Conservation (phyloP, 2,329 filamentous ascomycete species). For the Emmonsiellopsis sp. region DNA sequence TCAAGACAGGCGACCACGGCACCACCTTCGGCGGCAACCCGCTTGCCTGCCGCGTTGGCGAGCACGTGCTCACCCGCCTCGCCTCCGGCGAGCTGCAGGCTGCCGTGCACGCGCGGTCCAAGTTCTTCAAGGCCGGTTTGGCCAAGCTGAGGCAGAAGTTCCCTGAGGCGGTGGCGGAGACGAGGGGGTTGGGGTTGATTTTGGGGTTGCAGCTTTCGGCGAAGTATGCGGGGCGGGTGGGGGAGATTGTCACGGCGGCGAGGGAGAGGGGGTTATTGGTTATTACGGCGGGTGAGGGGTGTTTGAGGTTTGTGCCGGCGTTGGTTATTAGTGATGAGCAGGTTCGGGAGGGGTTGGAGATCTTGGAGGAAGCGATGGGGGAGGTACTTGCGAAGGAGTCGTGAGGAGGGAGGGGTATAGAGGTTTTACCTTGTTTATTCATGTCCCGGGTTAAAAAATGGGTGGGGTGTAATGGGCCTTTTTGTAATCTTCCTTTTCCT, state of each 20-base stretch:
- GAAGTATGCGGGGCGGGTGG: conserved; percentile 47
- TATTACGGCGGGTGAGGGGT: conserved; percentile 90
- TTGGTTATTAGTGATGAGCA: conserved; percentile 71
- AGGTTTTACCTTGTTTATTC: not conserved
- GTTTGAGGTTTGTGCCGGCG: conserved; percentile 81
- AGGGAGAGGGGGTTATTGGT: conserved; percentile 78
- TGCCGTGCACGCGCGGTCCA: conserved; percentile 59
- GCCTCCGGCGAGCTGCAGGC: conserved; percentile 60
- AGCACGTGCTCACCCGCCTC: conserved; percentile 73
- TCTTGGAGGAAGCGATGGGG: conserved; percentile 60
- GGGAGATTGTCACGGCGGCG: conserved; percentile 67
- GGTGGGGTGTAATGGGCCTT: not conserved
- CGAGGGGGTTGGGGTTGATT: conserved; percentile 76
- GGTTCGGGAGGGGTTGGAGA: conserved; percentile 66
- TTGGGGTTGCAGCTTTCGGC: conserved; percentile 72
- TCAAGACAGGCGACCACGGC: conserved; percentile 73
- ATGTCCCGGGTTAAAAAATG: not conserved
- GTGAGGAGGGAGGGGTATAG: not conserved
- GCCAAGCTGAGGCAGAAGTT: conserved; percentile 47
- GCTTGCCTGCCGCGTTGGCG: conserved; percentile 70
- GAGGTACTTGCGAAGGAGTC: conserved; percentile 38
- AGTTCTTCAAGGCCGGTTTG: conserved; percentile 50
- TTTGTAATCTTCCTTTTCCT: not conserved
- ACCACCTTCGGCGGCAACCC: conserved; percentile 94
- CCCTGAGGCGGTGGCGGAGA: conserved; percentile 65